A percentile compares a stretch with the other conserved stretches of the same genome.
Evolutionary conservation across 2,329 filamentous ascomycete genomes (phyloP).

Genomic region (Magnaporthales sp.): DNA sequence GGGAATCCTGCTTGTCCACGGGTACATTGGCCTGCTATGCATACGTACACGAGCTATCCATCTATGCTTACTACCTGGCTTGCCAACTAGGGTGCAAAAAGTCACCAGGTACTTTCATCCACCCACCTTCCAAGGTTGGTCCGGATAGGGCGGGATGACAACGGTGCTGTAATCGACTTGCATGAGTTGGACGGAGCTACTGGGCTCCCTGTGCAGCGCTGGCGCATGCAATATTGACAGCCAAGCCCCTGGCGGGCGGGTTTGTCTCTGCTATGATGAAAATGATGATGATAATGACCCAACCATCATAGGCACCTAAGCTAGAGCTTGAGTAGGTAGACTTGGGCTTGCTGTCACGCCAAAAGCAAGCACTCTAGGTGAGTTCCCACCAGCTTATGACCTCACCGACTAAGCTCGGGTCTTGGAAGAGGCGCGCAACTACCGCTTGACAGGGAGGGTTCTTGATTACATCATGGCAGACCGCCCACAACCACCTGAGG

Average conservation of each 20-base stretch:
- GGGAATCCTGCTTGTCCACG: neutral
- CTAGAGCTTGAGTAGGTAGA: neutral
- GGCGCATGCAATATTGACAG: neutral
- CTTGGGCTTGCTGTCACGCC: neutral
- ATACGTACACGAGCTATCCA: neutral
- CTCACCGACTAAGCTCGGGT: neutral
- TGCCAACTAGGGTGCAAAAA: neutral
- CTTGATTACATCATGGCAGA: neutral
- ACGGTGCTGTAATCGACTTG: neutral
- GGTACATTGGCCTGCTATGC: neutral
- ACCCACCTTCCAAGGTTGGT: neutral
- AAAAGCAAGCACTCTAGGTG: neutral
- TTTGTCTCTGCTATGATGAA: neutral
- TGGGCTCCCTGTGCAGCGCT: neutral
- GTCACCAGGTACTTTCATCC: neutral
- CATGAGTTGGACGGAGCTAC: neutral
- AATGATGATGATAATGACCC: neutral
- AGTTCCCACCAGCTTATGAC: neutral
- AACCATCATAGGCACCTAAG: neutral
- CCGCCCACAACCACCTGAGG: neutral
- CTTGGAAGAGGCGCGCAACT: neutral
- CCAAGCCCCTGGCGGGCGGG: neutral
- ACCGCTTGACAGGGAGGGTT: neutral
- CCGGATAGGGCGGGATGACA: neutral
- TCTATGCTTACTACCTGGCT: neutral